Percentiles rank a stretch among this genome's conserved stretches.
Evolutionary conservation across 257 asterid genomes (phyloP).

Genomic region (Salvia splendens): DNA sequence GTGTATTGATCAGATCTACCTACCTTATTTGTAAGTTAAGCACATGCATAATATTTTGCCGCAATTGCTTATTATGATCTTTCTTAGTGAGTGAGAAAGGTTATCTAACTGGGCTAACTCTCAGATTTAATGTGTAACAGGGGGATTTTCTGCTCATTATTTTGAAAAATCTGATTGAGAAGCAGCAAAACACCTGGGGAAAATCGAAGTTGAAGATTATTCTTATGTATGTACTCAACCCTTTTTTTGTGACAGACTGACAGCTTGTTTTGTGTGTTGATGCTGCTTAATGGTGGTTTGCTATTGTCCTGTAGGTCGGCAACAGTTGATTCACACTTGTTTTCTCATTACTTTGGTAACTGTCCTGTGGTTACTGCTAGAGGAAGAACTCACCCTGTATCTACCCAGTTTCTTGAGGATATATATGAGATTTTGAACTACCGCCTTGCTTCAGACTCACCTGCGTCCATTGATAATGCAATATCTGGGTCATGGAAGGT

Average conservation of each 20-base stretch:
- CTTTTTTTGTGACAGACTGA: slow-evolving; percentile 26
- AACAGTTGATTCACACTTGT: slow-evolving; percentile 88
- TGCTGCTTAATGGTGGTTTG: slow-evolving; percentile 33
- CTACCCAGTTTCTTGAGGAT: slow-evolving; percentile 87
- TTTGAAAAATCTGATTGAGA: slow-evolving; percentile 84
- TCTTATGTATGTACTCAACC: slow-evolving; percentile 68
- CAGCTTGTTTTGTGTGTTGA: slow-evolving; percentile 29
- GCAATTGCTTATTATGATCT: slow-evolving; percentile 23
- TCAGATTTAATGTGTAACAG: slow-evolving; percentile 57
- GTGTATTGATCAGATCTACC: background rate
- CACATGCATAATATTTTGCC: slow-evolving; percentile 7
- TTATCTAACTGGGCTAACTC: slow-evolving; percentile 31
- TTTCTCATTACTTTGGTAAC: slow-evolving; percentile 81
- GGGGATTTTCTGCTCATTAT: slow-evolving; percentile 96
- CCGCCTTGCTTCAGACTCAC: slow-evolving; percentile 90
- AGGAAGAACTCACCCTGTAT: slow-evolving; percentile 94
- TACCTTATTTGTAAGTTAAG: slow-evolving; percentile 18
- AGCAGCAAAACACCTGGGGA: slow-evolving; percentile 63
- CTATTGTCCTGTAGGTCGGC: slow-evolving; percentile 75
- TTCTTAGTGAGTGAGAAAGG: slow-evolving; percentile 30
- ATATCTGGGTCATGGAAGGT: slow-evolving; percentile 64
- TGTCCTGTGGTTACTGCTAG: slow-evolving; percentile 96
- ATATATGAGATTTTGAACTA: slow-evolving; percentile 74
- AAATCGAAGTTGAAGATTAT: slow-evolving; percentile 75
- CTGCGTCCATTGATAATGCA: slow-evolving; percentile 65